Evolutionary conservation across 2,329 filamentous ascomycete genomes (phyloP), one percentile per base, ranked within the genome.

Genomic region (Myriosclerotinia duriaeana): DNA sequence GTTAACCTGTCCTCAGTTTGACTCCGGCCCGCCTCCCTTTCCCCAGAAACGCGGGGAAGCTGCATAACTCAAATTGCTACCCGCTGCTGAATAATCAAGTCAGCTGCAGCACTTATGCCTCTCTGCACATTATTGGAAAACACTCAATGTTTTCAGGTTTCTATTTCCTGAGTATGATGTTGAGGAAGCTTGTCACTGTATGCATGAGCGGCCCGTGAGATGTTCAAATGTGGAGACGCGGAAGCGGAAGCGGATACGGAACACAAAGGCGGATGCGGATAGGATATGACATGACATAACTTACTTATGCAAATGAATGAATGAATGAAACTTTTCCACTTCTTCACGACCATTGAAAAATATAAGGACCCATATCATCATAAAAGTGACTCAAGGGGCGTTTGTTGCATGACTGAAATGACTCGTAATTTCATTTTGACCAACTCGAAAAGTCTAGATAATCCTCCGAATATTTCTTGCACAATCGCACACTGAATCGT

Each of bases 11-110:
- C 22, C 26, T 60, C 17, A 53, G 5, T 8, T 53, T 8, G 40
- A 44, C 55, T 34, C 22, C 55, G 40, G 55, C 40, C 55, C 55
- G 55, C 55, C 40, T 34, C 38, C 38, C 38, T 44, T 30, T 56
- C 40, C 55, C 26, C 17, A 20, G 6, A 34, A 22, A 34, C 11
- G 26, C 26, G 55, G 55, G 26, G 42, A 59, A 36, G 40, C 3
- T 53, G 12, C 30, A 22, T 46, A 34, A 34, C 17, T 22, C 55
- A 17, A 50, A 17, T 8, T 20, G 2, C 20, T 6, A 48, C 42
- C 56, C 42, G 20, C 12, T 36, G 36, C 14, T 26, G 14, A 26
- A 17, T 3, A 42, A 56, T 20, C 8, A 44, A 11, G 9, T 30
- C 54, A 30, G 38, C 38, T 12, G 40, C 17, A 20, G 7, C 15